phyloP scores from a whole-genome alignment of 257 asterid genomes.

The Echium plantagineum region DNA sequence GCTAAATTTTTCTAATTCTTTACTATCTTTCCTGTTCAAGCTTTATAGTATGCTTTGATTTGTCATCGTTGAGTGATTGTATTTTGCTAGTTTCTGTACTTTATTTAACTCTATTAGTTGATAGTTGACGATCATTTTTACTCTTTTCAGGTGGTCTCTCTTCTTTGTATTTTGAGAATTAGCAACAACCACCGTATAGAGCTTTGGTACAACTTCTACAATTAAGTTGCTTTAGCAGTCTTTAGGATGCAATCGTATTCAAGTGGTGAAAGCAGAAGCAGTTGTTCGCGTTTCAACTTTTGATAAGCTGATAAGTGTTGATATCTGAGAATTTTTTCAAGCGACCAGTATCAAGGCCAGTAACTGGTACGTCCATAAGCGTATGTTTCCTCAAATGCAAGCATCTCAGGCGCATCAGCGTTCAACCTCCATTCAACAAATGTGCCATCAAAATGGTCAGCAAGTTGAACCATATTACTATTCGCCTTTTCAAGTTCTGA shows the following conservation, averaged over 20 bases:
- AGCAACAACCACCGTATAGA: neutral
- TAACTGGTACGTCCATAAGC: too few species aligned
- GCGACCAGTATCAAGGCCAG: too few species aligned
- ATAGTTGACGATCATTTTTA: neutral
- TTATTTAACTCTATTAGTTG: neutral
- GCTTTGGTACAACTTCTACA: neutral
- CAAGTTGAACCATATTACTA: conserved; percentile 29
- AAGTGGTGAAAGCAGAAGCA: neutral
- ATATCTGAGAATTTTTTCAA: neutral
- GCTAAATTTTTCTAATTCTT: too few species aligned
- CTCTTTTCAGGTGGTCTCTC: neutral
- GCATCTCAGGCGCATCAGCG: conserved; percentile 47
- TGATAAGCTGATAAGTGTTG: neutral
- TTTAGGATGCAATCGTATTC: neutral
- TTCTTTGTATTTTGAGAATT: too few species aligned
- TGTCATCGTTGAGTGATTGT: neutral
- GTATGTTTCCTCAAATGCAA: conserved; percentile 28
- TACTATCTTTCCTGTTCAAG: too few species aligned
- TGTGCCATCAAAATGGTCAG: conserved; percentile 37
- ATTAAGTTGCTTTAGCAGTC: neutral
- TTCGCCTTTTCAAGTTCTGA: conserved; percentile 39
- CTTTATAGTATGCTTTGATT: neutral
- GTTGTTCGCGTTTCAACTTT: neutral
- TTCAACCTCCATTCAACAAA: conserved; percentile 31
- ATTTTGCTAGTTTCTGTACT: neutral